Evolutionary conservation across 2,329 filamentous ascomycete genomes (phyloP), one percentile per base, ranked within the genome.

Genomic region (Aspergillus sp.): DNA sequence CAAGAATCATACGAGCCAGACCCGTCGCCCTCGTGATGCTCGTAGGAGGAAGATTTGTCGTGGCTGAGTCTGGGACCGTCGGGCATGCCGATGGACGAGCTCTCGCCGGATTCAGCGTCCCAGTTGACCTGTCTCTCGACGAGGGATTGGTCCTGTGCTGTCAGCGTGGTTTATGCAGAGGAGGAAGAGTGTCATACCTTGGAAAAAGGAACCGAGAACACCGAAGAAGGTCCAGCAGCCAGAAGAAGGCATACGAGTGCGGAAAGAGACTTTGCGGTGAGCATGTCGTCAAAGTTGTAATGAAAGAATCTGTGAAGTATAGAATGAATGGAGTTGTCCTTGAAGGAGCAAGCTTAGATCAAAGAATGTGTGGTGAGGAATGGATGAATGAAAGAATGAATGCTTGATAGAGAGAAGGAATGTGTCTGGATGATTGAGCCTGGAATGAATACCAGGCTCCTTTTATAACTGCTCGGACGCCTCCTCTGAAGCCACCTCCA

Each of bases 171-270:
- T n/a, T 24, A 14, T 4, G 35, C n/a, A 6, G n/a, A 22, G 26
- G 30, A 14, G 20, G 7, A 11, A 52, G 26, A 2, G 26, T 30
- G 26, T 1, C 54, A 47, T 56, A 64, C 64, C 49, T 61, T 44
- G 47, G 58, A 7, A 42, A 64, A 55, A 13, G 66, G 66, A n/a
- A 56, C 61, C n/a, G 67, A 55, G 20, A 70, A 55, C 14, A 67
- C 65, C 2, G 60, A 53, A 17, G 61, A 52, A 32, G 66, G 67
- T 40, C 60, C 60, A 26, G 65, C 55, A 41, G 65, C 57, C 30
- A 69, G 58, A 20, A 66, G 41, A 2, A 70, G 63, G 60, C 63
- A 69, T 51, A 70, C 35, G 40, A 67, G 58, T 48, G 65, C 59
- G 8, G 65, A 64, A 53, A 65, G 40, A 45, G 47, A 62, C 55